Base-by-base conservation (phyloP, 2,329 filamentous ascomycete species). In the Fusarium sp. region DNA sequence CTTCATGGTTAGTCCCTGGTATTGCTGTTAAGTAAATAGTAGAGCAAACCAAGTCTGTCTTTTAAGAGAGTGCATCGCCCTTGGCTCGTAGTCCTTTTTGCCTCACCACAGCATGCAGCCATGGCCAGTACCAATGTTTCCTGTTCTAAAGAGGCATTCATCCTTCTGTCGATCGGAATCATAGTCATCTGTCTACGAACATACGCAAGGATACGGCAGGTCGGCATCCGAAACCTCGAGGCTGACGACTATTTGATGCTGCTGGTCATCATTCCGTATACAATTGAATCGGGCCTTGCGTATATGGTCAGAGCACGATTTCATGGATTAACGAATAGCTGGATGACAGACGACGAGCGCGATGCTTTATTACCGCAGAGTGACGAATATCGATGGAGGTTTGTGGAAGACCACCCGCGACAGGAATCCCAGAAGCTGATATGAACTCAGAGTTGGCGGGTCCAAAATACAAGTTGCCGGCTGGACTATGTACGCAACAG, bases 391-490 rank as follows among this genome's bases (percentile, higher is more conserved):
- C 62, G 54, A 8, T 65, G 19, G 50, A 74, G 71, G 73, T 75
- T 44, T 17, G 67, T 67, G 14, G 6, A 7, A 6, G 19, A 15
- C n/a, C 3, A 26, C 9, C 7, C 2, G 33, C 6, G 8, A 19
- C 6, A 19, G 3, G 26, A 11, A 26, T 26, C 3, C 8, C 4
- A 9, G 4, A 11, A 45, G 8, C 56, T 71, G 53, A 50, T 11
- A 28, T 24, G 20, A 24, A 14, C 79, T 41, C 76, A 70, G 84
- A 17, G 79, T 86, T 14, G 79, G 79, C 7, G 86, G 85, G 0
- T 85, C 84, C 14, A 86, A 86, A 72, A 82, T 83, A 1, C 84
- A 87, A 56, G 73, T 88, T 11, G 73, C 83, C 1, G 85, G 85
- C 9, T 86, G 84, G 83, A 78, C 80, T 7, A 73, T 83, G 20